Conservation (phyloP, 176 grass and related monocot species). For the Phyllostachys edulis region DNA sequence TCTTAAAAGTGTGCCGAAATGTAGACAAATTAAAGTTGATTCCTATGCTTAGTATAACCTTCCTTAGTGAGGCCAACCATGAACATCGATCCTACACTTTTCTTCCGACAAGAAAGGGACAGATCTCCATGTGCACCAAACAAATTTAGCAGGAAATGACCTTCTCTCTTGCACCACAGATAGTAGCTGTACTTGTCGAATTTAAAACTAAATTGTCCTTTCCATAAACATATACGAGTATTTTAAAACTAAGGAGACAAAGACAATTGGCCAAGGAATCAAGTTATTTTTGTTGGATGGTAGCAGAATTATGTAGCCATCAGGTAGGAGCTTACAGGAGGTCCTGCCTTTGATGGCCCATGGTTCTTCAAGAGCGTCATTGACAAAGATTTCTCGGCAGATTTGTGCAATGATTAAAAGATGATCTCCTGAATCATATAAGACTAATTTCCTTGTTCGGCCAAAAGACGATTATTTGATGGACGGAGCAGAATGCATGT, state of each 20-base stretch:
- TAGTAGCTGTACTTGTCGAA: conserved; percentile 28
- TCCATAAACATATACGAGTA: conserved; percentile 33
- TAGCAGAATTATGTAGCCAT: not conserved
- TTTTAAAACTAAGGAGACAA: conserved; percentile 38
- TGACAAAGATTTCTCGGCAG: not conserved
- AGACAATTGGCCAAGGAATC: conserved; percentile 47
- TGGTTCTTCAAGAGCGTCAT: not conserved
- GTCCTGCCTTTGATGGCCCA: not conserved
- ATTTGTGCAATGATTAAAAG: conserved; percentile 49
- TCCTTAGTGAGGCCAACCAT: conserved; percentile 2
- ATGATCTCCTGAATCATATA: conserved; percentile 28
- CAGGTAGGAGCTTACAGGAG: conserved; percentile 27
- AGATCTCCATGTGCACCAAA: conserved; percentile 1
- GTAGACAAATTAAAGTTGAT: not conserved
- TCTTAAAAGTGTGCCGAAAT: not conserved
- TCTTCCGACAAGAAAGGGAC: conserved; percentile 4
- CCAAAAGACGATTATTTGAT: conserved; percentile 39
- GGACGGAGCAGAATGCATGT: conserved; percentile 34
- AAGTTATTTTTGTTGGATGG: conserved; percentile 31
- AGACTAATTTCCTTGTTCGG: conserved; percentile 28
- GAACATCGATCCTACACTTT: conserved; percentile 4
- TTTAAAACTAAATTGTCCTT: conserved; percentile 32
- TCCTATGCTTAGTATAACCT: conserved; percentile 2
- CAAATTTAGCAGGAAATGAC: conserved; percentile 32
- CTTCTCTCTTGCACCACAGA: conserved; percentile 23